Evolutionary conservation across 179 eudicot genomes (phyloP), one percentile per base, ranked within the genome.

Genomic region (Heliamphora ciliata): DNA sequence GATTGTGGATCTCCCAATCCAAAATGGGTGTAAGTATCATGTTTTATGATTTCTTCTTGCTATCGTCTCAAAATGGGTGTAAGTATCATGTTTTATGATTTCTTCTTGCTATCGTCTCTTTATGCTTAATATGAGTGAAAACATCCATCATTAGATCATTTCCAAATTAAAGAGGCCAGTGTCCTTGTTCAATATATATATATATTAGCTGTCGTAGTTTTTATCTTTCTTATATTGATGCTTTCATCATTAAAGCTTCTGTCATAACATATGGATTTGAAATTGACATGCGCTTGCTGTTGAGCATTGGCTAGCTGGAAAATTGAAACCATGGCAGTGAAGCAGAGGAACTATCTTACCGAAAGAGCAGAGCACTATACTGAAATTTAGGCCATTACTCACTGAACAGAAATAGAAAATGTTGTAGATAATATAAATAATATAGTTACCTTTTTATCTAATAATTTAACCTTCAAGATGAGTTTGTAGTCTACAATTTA

Each of bases 1-100:
- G 99, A 96, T 86, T 94, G 99, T 91, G 97, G 97, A 84, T 85
- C 98, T 56, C 91, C 90, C 6, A 91, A 94, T 83, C 99, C 99
- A 60, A 96, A 93, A 90, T 96, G 99, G 99, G 98, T 93, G 99
- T 96, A 93, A 93, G 97, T 87, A 82, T 84, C 60, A 78, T 15
- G 50, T 72, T 56, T 79, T 58, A 73, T 0, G 4, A 55, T n/a
- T n/a, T n/a, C n/a, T n/a, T n/a, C n/a, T n/a, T n/a, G n/a, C n/a
- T n/a, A n/a, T n/a, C n/a, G n/a, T n/a, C n/a, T n/a, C 99, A 60
- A 96, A 93, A 90, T 96, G 99, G 99, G 98, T 93, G 99, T 96
- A 93, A 93, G 97, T 87, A 82, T 84, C 60, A 78, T 15, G 50
- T 72, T 56, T 79, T 58, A 73, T 0, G 3, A 54, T 46, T 74